Evolutionary conservation across 371 early-diverging fungal species (phyloP), one percentile per base, ranked within the genome.

Genomic region (Saksenaea oblongispora): DNA sequence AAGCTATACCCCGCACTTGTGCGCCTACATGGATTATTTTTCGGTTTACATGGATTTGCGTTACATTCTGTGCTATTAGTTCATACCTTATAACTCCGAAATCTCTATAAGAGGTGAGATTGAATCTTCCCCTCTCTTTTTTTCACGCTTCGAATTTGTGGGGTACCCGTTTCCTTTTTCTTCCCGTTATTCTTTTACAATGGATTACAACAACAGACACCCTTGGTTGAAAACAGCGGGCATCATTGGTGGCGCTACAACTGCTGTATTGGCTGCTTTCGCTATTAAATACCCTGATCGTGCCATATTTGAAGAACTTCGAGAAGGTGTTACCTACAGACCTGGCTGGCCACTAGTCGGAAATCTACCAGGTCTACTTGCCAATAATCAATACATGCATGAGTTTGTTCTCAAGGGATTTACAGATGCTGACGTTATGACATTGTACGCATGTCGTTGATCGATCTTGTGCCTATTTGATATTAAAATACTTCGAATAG

Each of bases 301-400:
- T 11, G 74, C 76, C 3, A 44, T 74, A 3, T 78, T 78, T 56
- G 64, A 73, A 59, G 74, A 78, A 5, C 70, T 75, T 58, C 67
- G 64, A 28, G 59, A 69, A 39, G 72, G 66, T 1, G 66, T 76
- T 41, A 59, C 74, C 35, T 37, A 53, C 18, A 36, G 34, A 34
- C 61, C 62, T 37, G 79, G 76, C 4, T 60, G 54, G n/a, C 79
- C 79, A 15, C 15, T 76, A 17, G 11, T 79, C 1, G 79, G 79
- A 13, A 56, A 54, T 10, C 58, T 79, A 0, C 61, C 69, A 13
- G 26, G 41, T 15, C 27, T 74, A 3, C 34, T 79, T n/a, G 17
- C 27, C 3, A 72, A 73, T 54, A 64, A 70, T 44, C 35, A 67
- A 15, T 35, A 41, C 11, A 13, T 68, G 7, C 63, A 72, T 60